Percentiles rank a stretch among this genome's conserved stretches.
phyloP scores from a whole-genome alignment of 371 early-diverging fungal genomes.

The Mucor sp. region DNA sequence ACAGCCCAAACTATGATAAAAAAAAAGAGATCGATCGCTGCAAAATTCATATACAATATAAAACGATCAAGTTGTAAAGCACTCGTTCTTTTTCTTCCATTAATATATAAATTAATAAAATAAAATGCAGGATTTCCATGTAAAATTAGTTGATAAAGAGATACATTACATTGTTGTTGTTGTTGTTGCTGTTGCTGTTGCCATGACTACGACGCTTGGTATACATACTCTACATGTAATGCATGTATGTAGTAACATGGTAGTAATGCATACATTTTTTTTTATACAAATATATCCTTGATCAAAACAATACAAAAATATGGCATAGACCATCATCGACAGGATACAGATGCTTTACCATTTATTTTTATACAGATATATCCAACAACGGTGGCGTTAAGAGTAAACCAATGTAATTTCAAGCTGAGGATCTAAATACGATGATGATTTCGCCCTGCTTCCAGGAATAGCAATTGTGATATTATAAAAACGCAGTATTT shows the following conservation, averaged over 20 bases:
- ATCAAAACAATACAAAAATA: neutral
- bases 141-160: neutral
- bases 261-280: neutral
- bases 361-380: neutral
- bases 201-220: neutral
- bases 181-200: neutral
- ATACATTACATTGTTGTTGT: neutral
- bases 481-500: neutral
- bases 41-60: neutral
- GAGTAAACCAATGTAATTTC: neutral
- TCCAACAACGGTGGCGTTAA: neutral
- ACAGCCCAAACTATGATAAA: neutral
- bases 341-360: neutral
- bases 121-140: neutral
- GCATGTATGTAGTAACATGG: constrained; percentile 1
- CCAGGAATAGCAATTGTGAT: constrained; percentile 1
- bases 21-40: neutral
- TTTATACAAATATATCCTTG: neutral
- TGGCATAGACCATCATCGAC: neutral
- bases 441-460: neutral
- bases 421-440: neutral
- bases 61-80: neutral
- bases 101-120: neutral
- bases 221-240: neutral
- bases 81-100: neutral